These are phyloP conservation scores for Helichrysum umbraculigerum DNA, from an alignment of 129 eudicot species.

Conservation along the genomic window DNA sequence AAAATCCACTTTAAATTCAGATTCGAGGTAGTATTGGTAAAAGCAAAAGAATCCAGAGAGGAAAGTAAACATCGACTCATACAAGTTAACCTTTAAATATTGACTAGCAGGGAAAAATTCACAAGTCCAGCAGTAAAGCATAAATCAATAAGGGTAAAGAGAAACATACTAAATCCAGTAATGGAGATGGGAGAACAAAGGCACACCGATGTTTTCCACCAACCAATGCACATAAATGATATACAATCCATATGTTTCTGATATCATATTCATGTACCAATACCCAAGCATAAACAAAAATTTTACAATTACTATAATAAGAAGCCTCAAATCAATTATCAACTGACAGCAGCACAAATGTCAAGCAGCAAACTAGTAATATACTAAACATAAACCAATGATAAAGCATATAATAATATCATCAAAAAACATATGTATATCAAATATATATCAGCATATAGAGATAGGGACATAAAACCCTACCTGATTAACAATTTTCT, in stretches of 20 bases:
- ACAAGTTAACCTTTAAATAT: background rate
- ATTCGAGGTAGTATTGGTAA: background rate
- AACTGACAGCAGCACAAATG: background rate
- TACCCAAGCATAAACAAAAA: background rate
- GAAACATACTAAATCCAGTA: background rate
- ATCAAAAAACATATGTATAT: background rate
- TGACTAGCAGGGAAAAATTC: background rate
- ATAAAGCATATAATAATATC: background rate
- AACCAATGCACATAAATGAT: background rate
- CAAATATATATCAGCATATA: background rate
- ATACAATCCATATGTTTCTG: background rate
- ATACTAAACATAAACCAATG: background rate
- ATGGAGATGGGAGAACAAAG: background rate
- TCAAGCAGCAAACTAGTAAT: slow-evolving; percentile 3
- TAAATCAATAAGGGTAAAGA: background rate
- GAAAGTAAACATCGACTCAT: background rate
- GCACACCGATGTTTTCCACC: background rate
- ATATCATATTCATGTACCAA: background rate
- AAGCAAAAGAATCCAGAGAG: background rate
- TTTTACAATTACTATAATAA: background rate
- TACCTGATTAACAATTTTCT: slow-evolving; percentile 75
- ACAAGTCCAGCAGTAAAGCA: background rate
- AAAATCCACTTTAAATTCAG: background rate
- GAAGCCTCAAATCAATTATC: slow-evolving; percentile 10
- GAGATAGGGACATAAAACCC: slow-evolving; percentile 12